A percentile compares a stretch with the other conserved stretches of the same genome.
These are phyloP conservation scores for Aureobasidium sp. DNA, from an alignment of 2,329 filamentous ascomycete genomes.

Conservation along the genomic window DNA sequence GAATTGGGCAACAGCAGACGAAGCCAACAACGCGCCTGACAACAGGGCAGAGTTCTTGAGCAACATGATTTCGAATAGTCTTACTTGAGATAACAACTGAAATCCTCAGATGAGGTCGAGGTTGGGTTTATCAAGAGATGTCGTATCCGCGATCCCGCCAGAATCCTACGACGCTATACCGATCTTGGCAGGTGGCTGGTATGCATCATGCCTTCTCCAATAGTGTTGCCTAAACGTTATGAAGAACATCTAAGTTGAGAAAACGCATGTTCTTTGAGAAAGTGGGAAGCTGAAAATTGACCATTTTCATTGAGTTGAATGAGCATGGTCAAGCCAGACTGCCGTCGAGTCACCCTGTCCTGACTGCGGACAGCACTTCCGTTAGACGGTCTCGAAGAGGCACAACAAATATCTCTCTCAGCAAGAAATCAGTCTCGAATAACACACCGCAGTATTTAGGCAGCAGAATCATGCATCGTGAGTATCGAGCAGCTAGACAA, in stretches of 20 bases:
- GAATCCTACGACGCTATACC: slow-evolving; percentile 8
- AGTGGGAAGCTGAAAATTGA: too few species aligned
- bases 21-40: not conserved
- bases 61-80: not conserved
- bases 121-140: not conserved
- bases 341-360: too few species aligned
- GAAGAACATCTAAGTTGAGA: not conserved
- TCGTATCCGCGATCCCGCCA: not conserved
- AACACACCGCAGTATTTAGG: not conserved
- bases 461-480: not conserved
- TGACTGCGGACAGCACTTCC: too few species aligned
- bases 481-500: not conserved
- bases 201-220: not conserved
- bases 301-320: too few species aligned
- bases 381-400: too few species aligned
- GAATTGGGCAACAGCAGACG: slow-evolving; percentile 22
- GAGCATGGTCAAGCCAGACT: too few species aligned
- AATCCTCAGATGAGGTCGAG: not conserved
- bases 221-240: slow-evolving; percentile 1
- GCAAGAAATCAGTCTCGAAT: too few species aligned
- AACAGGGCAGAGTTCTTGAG: not conserved
- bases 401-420: too few species aligned
- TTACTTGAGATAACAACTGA: not conserved
- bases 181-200: slow-evolving; percentile 1
- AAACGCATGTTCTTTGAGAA: not conserved